Percentiles rank a stretch among this genome's conserved stretches.
These are phyloP conservation scores for Eimeria necatrix DNA, from an alignment of 169 alveolate genomes.

Conservation along the genomic window DNA sequence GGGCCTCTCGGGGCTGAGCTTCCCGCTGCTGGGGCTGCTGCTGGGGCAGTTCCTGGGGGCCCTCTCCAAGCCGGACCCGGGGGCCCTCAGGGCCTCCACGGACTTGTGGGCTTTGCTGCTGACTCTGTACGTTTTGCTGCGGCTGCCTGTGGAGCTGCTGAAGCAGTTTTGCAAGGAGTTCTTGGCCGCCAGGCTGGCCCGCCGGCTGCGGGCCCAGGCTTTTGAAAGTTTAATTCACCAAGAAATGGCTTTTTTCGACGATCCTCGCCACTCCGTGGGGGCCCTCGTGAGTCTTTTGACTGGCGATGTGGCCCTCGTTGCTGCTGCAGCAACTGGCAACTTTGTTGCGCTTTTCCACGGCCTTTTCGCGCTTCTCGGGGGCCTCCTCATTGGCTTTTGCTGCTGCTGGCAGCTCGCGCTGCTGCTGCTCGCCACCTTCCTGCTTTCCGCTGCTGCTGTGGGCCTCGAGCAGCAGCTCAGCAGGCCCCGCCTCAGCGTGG, in stretches of 20 bases:
- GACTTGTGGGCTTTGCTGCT: neutral
- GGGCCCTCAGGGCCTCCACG: neutral
- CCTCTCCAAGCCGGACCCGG: neutral
- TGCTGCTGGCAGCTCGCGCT: neutral
- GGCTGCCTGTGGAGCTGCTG: neutral
- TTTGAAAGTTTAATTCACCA: slow-evolving; percentile 10
- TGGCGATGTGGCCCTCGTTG: neutral
- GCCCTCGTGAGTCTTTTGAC: neutral
- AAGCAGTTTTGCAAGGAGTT: slow-evolving; percentile 14
- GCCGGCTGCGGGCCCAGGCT: slow-evolving; percentile 10
- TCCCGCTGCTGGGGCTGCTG: neutral
- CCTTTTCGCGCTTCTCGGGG: neutral
- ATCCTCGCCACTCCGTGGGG: neutral
- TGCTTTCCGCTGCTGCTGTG: slow-evolving; percentile 7
- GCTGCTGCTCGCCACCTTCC: neutral
- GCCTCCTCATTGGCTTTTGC: neutral
- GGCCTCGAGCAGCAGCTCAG: neutral
- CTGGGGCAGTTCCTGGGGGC: neutral
- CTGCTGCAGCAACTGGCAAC: slow-evolving; percentile 4
- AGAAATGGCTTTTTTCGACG: slow-evolving; percentile 56
- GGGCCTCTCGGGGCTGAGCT: neutral
- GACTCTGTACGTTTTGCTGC: neutral
- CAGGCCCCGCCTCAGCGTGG: neutral
- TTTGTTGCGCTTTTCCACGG: slow-evolving; percentile 1
- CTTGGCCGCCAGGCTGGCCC: slow-evolving; percentile 27